Conservation (phyloP, 169 alveolate species). For the Cryptosporidium sp. region DNA sequence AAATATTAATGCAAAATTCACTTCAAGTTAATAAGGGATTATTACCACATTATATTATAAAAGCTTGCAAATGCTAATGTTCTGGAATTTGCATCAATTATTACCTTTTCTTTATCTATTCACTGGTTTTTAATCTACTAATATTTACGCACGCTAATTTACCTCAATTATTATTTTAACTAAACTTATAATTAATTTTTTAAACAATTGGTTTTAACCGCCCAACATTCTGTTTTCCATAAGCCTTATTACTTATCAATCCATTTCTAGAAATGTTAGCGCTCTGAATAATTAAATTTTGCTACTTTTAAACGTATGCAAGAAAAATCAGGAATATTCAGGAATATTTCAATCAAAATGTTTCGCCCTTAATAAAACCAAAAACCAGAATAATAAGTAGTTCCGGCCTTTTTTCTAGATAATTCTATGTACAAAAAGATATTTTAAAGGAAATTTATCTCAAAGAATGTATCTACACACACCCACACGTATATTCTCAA, state of each 20-base stretch:
- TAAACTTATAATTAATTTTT: background rate
- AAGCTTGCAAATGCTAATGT: background rate
- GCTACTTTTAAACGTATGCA: no score
- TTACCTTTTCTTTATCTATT: background rate
- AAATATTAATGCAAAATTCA: background rate
- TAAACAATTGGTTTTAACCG: background rate
- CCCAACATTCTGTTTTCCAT: background rate
- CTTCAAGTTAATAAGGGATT: background rate
- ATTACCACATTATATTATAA: background rate
- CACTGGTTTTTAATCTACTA: background rate
- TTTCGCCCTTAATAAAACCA: no score
- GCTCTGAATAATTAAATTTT: background rate
- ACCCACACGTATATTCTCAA: no score
- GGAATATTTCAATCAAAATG: no score
- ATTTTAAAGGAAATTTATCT: no score
- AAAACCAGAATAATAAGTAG: no score
- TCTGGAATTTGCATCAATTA: background rate
- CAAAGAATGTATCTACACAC: background rate
- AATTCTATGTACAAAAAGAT: no score
- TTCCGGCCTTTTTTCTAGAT: background rate
- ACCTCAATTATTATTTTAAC: background rate
- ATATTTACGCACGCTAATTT: background rate
- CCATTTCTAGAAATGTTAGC: background rate
- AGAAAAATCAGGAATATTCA: no score
- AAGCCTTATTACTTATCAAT: background rate